Conservation (phyloP, 805 yeast species). For the Kodamaea fukazawae region DNA sequence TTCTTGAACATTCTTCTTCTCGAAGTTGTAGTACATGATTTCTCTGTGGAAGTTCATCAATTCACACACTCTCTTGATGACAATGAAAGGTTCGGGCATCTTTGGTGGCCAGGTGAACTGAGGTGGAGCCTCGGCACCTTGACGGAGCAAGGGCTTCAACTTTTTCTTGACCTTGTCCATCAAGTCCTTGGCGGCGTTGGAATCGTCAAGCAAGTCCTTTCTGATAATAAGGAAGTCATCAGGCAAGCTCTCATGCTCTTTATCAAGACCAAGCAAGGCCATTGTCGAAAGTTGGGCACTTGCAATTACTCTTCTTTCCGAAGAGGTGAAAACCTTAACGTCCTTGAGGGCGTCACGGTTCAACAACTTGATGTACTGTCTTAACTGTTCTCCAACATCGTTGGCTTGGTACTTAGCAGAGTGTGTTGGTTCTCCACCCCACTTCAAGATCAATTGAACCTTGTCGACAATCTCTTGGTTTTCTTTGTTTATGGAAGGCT, state of each 20-base stretch:
- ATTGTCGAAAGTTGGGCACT: conserved; percentile 86
- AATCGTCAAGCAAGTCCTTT: conserved; percentile 90
- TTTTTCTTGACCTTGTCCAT: conserved; percentile 98
- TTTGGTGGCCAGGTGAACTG: conserved; percentile 99
- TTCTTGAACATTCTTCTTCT: conserved; percentile 56
- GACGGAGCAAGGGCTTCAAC: conserved; percentile 87
- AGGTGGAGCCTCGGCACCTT: conserved; percentile 95
- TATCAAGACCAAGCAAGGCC: conserved; percentile 68
- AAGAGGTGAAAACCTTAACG: conserved; percentile 83
- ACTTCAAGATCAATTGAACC: conserved; percentile 91
- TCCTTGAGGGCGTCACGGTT: conserved; percentile 83
- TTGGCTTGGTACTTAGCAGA: conserved; percentile 92
- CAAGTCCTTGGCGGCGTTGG: conserved; percentile 95
- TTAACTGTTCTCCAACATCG: conserved; percentile 92
- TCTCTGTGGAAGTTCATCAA: conserved; percentile 87
- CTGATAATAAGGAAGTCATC: conserved; percentile 78
- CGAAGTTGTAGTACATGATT: conserved; percentile 79
- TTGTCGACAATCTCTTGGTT: conserved; percentile 75
- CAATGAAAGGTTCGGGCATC: conserved; percentile 96
- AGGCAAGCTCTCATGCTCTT: conserved; percentile 48
- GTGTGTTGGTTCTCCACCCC: conserved; percentile 99
- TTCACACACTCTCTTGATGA: conserved; percentile 90
- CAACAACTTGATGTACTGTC: conserved; percentile 85
- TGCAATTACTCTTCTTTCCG: conserved; percentile 92
- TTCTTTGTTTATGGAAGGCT: conserved; percentile 72